Evolutionary conservation across 108 stramenopile genomes (phyloP).

Genomic region (Schizochytrium sp.): DNA sequence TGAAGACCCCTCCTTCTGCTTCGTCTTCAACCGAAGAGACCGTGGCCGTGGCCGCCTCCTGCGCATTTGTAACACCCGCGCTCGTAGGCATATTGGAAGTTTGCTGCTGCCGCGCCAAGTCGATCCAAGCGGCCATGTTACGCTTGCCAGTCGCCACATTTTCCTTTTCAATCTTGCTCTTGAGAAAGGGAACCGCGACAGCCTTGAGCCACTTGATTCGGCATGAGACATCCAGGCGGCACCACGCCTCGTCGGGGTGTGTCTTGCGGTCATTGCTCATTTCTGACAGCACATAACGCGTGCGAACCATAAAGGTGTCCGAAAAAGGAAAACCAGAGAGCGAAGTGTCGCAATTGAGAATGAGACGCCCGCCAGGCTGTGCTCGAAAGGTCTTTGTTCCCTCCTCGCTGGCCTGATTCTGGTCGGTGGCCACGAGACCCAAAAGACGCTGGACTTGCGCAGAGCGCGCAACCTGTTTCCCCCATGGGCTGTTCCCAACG

Average conservation of each 20-base stretch:
- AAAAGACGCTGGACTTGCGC: background rate
- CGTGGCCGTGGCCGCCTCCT: too few species aligned
- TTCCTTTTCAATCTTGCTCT: background rate
- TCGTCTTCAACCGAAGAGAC: too few species aligned
- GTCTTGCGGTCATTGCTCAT: background rate
- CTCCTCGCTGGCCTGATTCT: background rate
- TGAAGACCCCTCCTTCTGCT: too few species aligned
- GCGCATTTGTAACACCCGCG: too few species aligned
- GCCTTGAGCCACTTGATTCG: slow-evolving; percentile 5
- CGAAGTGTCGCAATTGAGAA: slow-evolving; percentile 5
- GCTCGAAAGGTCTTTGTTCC: background rate
- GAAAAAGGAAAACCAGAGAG: background rate
- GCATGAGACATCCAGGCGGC: background rate
- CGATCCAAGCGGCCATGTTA: background rate
- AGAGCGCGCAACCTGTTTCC: background rate
- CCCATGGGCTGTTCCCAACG: background rate
- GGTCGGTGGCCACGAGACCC: background rate
- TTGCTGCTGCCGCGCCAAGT: background rate
- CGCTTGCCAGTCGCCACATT: background rate
- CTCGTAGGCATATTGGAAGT: background rate
- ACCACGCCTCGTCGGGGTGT: background rate
- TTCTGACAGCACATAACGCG: background rate
- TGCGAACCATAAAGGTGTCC: background rate
- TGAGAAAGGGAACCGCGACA: slow-evolving; percentile 6
- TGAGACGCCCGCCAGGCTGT: background rate